Evolutionary conservation across 2,329 filamentous ascomycete genomes (phyloP).

Genomic region (Elsinoe fawcettii): DNA sequence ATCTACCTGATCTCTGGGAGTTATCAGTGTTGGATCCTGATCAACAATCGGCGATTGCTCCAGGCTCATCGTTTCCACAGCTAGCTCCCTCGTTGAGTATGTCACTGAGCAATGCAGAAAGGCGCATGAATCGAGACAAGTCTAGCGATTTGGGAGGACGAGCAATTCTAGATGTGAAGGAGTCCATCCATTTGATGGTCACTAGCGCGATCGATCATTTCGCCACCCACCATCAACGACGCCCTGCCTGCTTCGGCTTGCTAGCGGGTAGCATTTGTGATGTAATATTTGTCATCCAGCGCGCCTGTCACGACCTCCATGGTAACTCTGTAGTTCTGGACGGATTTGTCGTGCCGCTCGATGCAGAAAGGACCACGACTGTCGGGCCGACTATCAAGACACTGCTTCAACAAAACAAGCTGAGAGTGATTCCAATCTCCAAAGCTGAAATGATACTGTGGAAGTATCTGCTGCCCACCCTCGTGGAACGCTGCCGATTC

Average conservation of each 20-base stretch:
- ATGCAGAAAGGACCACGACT: conserved; percentile 12
- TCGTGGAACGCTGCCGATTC: conserved; percentile 32
- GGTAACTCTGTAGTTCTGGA: conserved; percentile 29
- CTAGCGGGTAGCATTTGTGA: conserved; percentile 4
- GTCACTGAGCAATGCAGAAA: conserved; percentile 5
- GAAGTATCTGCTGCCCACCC: conserved; percentile 28
- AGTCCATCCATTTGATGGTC: conserved; percentile 8
- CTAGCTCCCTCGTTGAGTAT: neutral
- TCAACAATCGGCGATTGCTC: neutral
- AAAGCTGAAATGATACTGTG: conserved; percentile 27
- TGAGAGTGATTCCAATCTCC: neutral
- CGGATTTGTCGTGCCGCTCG: conserved; percentile 29
- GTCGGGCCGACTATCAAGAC: neutral
- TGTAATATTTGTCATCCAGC: conserved; percentile 24
- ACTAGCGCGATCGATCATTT: neutral
- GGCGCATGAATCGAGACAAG: neutral
- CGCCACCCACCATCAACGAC: neutral
- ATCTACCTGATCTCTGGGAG: neutral
- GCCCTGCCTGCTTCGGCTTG: neutral
- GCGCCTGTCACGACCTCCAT: conserved; percentile 29
- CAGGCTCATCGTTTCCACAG: conserved; percentile 3
- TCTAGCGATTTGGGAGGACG: conserved; percentile 19
- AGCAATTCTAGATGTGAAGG: conserved; percentile 13
- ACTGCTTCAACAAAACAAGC: neutral
- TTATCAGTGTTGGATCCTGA: neutral